Percentiles rank a stretch among this genome's conserved stretches.
Evolutionary conservation across 2,329 filamentous ascomycete genomes (phyloP).

Genomic region (Microdochium bolleyi): DNA sequence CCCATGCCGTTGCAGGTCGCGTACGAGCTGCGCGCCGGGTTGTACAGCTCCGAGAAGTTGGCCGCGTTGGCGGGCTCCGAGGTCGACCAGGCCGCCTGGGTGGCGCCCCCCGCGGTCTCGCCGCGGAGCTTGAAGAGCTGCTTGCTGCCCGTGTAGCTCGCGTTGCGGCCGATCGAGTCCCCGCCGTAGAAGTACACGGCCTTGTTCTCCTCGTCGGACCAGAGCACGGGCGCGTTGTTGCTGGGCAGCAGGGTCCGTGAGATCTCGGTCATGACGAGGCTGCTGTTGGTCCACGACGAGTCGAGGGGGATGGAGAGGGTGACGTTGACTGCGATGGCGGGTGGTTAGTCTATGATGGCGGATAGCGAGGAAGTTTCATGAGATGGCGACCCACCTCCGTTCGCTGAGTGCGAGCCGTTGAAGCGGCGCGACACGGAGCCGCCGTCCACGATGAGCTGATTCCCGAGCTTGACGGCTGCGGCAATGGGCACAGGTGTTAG

Average conservation of each 20-base stretch:
- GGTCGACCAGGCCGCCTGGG: constrained; percentile 18
- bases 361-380: constrained; percentile 13
- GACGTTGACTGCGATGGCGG: constrained; percentile 14
- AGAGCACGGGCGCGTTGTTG: constrained; percentile 18
- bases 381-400: constrained; percentile 7
- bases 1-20: constrained; percentile 15
- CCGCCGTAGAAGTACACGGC: constrained; percentile 27
- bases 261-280: constrained; percentile 18
- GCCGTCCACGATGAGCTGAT: constrained; percentile 18
- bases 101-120: constrained; percentile 19
- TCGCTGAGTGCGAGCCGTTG: constrained; percentile 11
- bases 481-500: background rate
- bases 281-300: constrained; percentile 24
- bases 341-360: background rate
- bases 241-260: constrained; percentile 19
- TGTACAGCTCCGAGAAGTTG: constrained; percentile 26
- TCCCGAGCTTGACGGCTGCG: background rate
- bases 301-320: constrained; percentile 25
- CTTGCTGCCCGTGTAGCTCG: constrained; percentile 10
- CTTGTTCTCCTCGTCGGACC: constrained; percentile 18
- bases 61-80: constrained; percentile 15
- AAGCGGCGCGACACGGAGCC: constrained; percentile 20
- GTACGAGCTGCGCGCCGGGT: constrained; percentile 18
- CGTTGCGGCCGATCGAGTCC: constrained; percentile 8
- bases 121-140: constrained; percentile 22